Evolutionary conservation across 208 protist species (phyloP), one percentile per base, ranked within the genome.

Genomic region (Leishmania major): DNA sequence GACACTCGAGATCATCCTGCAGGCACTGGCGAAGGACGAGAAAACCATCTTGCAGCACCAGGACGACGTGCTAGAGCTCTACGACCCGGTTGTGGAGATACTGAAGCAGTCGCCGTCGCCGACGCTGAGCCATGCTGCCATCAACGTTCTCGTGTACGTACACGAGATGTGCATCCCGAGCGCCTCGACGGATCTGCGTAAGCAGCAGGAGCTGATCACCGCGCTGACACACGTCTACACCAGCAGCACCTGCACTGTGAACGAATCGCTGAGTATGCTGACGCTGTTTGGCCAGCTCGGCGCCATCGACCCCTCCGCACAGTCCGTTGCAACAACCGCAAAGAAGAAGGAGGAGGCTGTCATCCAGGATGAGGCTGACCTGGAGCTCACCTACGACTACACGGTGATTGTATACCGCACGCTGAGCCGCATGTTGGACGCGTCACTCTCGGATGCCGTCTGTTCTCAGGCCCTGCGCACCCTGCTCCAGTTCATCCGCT

Each of bases 341-440:
- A 94, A 94, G 70, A 91, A 92, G 57, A 90, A 93, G 76, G 93
- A 95, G 72, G 92, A 94, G 72, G 85, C 90, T 10, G 89, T 86
- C 25, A 88, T 94, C 83, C 91, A 94, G 78, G 90, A 94, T 82
- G 95, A 96, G 80, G 91, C 91, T 22, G 95, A 98, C 77, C 87
- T 96, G 15, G 91, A 95, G 81, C 88, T 98, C n/a, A 96, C 93
- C n/a, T 96, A 93, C 81, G 94, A 98, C 84, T 98, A 97, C 87
- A 96, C 92, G 49, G 93, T 96, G 49, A 98, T 98, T 83, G 94
- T 96, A 19, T 98, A 98, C 88, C 92, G 94, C 77, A 94, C 94
- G 64, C 85, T 98, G 37, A 94, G 93, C 77, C 92, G 93, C 64
- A 95, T 97, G 91, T 84, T 98, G 37, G 95, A 97, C 84, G 81